Conservation (phyloP, 2,329 filamentous ascomycete genomes). For the Diaporthe longicolla region DNA sequence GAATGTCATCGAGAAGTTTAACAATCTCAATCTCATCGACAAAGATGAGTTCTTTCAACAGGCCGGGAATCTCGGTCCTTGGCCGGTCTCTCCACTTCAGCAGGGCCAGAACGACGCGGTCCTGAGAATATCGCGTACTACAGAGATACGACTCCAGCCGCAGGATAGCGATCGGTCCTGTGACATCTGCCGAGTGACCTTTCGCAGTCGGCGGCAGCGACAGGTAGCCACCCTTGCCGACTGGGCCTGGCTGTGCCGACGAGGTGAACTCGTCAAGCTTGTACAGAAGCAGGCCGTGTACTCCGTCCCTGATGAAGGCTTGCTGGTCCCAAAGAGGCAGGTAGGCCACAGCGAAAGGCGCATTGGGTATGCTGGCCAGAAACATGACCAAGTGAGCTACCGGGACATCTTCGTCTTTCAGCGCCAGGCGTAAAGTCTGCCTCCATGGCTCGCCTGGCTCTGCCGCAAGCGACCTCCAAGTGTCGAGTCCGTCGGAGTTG, state of each 20-base stretch:
- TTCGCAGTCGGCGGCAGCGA: slow-evolving; percentile 83
- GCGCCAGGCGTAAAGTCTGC: slow-evolving; percentile 85
- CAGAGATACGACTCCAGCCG: slow-evolving; percentile 88
- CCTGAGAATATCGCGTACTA: slow-evolving; percentile 95
- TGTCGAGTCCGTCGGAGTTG: slow-evolving; percentile 82
- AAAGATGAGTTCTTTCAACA: slow-evolving; percentile 88
- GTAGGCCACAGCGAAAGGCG: slow-evolving; percentile 92
- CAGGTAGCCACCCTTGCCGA: slow-evolving; percentile 89
- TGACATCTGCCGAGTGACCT: slow-evolving; percentile 79
- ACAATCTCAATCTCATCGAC: slow-evolving; percentile 98
- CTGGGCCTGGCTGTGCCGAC: slow-evolving; percentile 69
- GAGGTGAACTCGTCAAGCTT: slow-evolving; percentile 93
- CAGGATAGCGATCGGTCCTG: slow-evolving; percentile 84
- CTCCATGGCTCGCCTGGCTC: slow-evolving; percentile 88
- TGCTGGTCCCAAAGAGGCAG: slow-evolving; percentile 94
- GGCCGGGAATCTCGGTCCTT: slow-evolving; percentile 77
- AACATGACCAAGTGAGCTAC: slow-evolving; percentile 91
- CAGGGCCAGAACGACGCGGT: slow-evolving; percentile 86
- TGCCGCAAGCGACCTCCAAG: slow-evolving; percentile 88
- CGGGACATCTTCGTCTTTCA: slow-evolving; percentile 84
- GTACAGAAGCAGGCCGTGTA: slow-evolving; percentile 86
- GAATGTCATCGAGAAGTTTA: slow-evolving; percentile 89
- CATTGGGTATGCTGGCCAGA: slow-evolving; percentile 86
- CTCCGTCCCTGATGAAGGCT: slow-evolving; percentile 89
- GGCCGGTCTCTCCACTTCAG: slow-evolving; percentile 87